Evolutionary conservation across 352 stramenopile genomes (phyloP).

Genomic region (Blastocystis sp.): DNA sequence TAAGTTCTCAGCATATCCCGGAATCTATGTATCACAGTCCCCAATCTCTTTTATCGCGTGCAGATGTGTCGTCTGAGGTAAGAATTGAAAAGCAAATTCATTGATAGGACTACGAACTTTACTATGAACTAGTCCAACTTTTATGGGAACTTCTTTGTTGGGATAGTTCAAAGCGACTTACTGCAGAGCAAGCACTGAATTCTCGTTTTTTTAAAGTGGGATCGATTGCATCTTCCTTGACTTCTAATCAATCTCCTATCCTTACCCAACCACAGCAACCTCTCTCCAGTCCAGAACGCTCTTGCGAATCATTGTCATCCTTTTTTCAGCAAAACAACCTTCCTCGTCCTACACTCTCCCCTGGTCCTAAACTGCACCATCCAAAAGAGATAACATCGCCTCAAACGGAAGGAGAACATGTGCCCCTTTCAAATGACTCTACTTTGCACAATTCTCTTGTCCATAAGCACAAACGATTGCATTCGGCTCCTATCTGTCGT

Average conservation of each 20-base stretch:
- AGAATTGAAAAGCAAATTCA: not conserved
- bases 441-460: not conserved
- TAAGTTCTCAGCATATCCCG: not conserved
- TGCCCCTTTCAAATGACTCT: not conserved
- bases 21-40: constrained; percentile 7
- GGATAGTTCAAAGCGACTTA: not conserved
- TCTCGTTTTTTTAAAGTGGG: constrained; percentile 48
- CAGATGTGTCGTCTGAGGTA: not conserved
- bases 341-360: not conserved
- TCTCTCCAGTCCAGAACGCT: not conserved
- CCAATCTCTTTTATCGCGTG: not conserved
- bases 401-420: not conserved
- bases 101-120: not conserved
- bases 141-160: not conserved
- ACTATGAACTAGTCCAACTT: constrained; percentile 15
- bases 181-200: not conserved
- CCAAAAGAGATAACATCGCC: not conserved
- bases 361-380: not conserved
- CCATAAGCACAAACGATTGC: not conserved
- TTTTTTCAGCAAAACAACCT: not conserved
- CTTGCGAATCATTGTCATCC: constrained; percentile 15
- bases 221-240: not conserved
- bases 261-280: not conserved
- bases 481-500: not conserved
- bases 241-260: not conserved